Conservation (phyloP, 805 yeast species). For the Pichia exigua region DNA sequence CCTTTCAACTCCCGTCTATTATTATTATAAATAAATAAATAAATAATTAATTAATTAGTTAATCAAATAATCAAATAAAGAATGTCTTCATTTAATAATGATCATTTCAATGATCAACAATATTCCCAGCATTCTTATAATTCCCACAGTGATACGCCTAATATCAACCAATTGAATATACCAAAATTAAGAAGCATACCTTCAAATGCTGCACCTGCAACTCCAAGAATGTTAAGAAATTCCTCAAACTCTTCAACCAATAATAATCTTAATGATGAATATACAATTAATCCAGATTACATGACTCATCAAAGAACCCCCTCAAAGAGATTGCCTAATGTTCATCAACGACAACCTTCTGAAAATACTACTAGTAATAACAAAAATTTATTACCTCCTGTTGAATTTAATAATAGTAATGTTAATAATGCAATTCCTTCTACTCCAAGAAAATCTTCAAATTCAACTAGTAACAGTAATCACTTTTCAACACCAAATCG, state of each 20-base stretch:
- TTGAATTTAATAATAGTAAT: constrained; percentile 15
- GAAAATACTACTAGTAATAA: not conserved
- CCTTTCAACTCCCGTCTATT: no score
- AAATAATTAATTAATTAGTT: no score
- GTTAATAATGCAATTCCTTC: constrained; percentile 5
- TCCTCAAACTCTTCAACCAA: constrained; percentile 23
- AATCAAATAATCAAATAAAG: no score
- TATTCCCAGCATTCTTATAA: not conserved
- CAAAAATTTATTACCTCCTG: constrained; percentile 19
- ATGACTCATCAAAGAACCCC: constrained; percentile 14
- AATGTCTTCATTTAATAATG: not conserved
- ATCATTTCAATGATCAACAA: not conserved
- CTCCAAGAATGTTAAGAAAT: constrained; percentile 62
- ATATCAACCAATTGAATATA: constrained; percentile 4
- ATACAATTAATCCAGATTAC: constrained; percentile 17
- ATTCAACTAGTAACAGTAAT: not conserved
- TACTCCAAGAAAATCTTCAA: constrained; percentile 3
- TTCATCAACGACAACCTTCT: constrained; percentile 11
- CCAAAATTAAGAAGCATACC: constrained; percentile 7
- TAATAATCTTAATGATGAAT: constrained; percentile 18
- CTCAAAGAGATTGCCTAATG: constrained; percentile 15
- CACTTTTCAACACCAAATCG: constrained; percentile 5
- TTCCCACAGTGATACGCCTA: not conserved
- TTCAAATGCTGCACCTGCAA: constrained; percentile 46
- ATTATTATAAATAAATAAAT: no score